A percentile compares a stretch with the other conserved stretches of the same genome.
phyloP scores from a whole-genome alignment of 2,329 filamentous ascomycete genomes.

The Sclerotinia sclerotiorum region DNA sequence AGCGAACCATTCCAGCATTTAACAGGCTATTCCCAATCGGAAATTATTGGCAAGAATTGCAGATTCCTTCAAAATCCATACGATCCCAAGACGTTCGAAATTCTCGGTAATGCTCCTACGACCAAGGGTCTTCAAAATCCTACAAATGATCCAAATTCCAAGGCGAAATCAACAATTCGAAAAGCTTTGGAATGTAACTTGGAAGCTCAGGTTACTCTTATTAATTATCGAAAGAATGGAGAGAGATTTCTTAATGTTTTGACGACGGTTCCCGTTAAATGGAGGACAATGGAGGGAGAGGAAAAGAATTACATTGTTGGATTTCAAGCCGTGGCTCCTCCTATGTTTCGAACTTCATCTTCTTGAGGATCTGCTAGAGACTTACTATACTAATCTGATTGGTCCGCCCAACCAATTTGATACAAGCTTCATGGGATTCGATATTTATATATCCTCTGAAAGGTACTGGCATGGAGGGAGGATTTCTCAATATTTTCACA shows the following conservation, averaged over 20 bases:
- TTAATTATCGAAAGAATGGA: constrained; percentile 91
- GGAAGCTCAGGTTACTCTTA: constrained; percentile 85
- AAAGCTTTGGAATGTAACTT: constrained; percentile 69
- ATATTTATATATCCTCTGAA: not conserved
- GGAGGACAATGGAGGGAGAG: constrained; percentile 50
- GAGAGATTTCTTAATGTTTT: constrained; percentile 90
- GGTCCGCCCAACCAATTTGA: not conserved
- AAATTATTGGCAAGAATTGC: constrained; percentile 87
- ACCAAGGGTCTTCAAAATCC: constrained; percentile 60
- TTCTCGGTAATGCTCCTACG: not conserved
- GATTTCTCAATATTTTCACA: not conserved
- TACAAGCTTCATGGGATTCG: too few relatives aligned
- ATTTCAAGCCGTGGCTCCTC: constrained; percentile 29
- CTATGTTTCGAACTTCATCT: not conserved
- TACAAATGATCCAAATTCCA: constrained; percentile 62
- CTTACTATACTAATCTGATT: not conserved
- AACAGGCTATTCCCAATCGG: constrained; percentile 82
- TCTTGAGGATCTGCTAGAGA: not conserved
- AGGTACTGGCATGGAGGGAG: not conserved
- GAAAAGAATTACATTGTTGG: constrained; percentile 33
- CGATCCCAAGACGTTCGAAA: constrained; percentile 50
- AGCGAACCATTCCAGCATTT: constrained; percentile 91
- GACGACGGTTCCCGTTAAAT: constrained; percentile 89
- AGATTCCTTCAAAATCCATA: constrained; percentile 82
- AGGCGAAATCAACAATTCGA: constrained; percentile 77